Conservation (phyloP, 805 yeast genomes). For the Pichia heedii region DNA sequence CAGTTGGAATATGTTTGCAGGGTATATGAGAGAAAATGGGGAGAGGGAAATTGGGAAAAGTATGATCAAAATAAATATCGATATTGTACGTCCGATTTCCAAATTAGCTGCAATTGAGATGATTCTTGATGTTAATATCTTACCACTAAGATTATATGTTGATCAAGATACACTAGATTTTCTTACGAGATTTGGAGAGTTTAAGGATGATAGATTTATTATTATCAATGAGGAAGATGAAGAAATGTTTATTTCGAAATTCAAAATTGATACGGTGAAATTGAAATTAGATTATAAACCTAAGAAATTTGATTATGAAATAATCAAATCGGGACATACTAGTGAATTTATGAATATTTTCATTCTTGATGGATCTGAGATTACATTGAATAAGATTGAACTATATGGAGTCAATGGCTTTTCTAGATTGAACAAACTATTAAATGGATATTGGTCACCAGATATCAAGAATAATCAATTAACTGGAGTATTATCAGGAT, state of each 20-base stretch:
- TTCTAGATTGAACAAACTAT: conserved; percentile 41
- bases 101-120: conserved; percentile 62
- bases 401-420: conserved; percentile 76
- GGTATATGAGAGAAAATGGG: conserved; percentile 59
- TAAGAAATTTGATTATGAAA: conserved; percentile 75
- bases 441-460: conserved; percentile 78
- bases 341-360: conserved; percentile 85
- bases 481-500: conserved; percentile 71
- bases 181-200: conserved; percentile 68
- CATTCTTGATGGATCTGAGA: conserved; percentile 75
- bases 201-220: conserved; percentile 61
- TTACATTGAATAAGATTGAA: conserved; percentile 50
- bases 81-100: conserved; percentile 56
- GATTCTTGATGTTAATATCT: conserved; percentile 40
- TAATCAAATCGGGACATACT: conserved; percentile 77
- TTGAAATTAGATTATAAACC: conserved; percentile 86
- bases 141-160: conserved; percentile 75
- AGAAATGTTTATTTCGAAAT: conserved; percentile 56
- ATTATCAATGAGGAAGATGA: conserved; percentile 49
- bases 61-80: conserved; percentile 47
- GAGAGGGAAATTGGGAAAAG: conserved; percentile 61
- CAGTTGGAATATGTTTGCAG: conserved; percentile 80
- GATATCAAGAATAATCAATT: conserved; percentile 78
- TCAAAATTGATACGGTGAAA: conserved; percentile 49
- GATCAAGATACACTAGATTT: conserved; percentile 94